A percentile compares a stretch with the other conserved stretches of the same genome.
phyloP scores from a whole-genome alignment of 305 asterid genomes.

The Coffea humblotiana region DNA sequence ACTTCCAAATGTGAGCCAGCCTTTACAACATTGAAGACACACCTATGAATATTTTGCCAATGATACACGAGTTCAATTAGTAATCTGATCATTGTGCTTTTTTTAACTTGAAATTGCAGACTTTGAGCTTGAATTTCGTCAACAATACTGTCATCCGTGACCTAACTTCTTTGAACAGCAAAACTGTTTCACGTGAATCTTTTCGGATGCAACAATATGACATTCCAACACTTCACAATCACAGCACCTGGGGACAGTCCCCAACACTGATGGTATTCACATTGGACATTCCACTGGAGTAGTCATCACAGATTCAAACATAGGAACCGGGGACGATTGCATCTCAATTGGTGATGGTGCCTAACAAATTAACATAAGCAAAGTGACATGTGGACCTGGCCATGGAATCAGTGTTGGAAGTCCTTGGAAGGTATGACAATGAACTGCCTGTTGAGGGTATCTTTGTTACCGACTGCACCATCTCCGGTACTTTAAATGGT shows the following conservation, averaged over 20 bases:
- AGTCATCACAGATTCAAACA: neutral
- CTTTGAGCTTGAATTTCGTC: constrained; percentile 48
- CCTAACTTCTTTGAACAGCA: constrained; percentile 50
- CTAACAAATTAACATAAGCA: constrained; percentile 22
- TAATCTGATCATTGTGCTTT: neutral
- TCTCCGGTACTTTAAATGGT: constrained; percentile 39
- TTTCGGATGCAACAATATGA: constrained; percentile 31
- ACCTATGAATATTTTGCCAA: neutral
- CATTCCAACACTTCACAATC: constrained; percentile 31
- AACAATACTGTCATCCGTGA: constrained; percentile 35
- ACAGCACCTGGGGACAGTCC: neutral
- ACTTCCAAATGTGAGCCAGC: constrained; percentile 17
- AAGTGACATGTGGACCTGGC: constrained; percentile 59
- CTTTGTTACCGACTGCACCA: constrained; percentile 35
- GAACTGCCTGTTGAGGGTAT: constrained; percentile 44
- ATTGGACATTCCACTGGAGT: too few species aligned
- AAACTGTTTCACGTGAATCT: constrained; percentile 47
- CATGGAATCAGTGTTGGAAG: constrained; percentile 69
- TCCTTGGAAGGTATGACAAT: constrained; percentile 33
- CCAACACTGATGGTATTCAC: too few species aligned
- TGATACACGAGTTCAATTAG: too few species aligned
- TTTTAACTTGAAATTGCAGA: constrained; percentile 22
- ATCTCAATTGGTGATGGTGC: constrained; percentile 57
- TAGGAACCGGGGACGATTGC: constrained; percentile 64
- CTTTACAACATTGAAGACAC: neutral